Conservation (phyloP, 495 filamentous ascomycete genomes). For the Aspergillus carlsbadensis region DNA sequence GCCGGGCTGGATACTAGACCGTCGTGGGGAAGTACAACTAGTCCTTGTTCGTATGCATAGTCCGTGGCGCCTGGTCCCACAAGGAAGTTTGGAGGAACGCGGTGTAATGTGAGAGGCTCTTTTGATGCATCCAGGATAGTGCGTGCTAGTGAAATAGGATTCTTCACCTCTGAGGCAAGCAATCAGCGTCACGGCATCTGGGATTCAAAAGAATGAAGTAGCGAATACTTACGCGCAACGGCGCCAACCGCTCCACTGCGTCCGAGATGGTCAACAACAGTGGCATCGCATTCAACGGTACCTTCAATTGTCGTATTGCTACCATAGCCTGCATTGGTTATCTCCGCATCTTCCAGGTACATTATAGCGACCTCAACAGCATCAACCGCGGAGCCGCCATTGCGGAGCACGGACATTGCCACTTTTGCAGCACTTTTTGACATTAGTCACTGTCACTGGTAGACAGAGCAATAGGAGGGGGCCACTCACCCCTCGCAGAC, state of each 20-base stretch:
- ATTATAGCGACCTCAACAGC: slow-evolving; percentile 91
- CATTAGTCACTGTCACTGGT: slow-evolving; percentile 8
- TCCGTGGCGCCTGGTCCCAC: slow-evolving; percentile 79
- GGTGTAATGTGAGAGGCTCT: slow-evolving; percentile 69
- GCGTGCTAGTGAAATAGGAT: slow-evolving; percentile 86
- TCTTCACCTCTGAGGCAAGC: slow-evolving; percentile 69
- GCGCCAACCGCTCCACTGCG: slow-evolving; percentile 92
- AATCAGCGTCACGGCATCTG: slow-evolving; percentile 3
- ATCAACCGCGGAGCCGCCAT: slow-evolving; percentile 77
- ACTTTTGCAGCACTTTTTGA: slow-evolving; percentile 67
- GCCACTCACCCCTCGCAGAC: slow-evolving; percentile 80
- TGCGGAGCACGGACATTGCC: slow-evolving; percentile 74
- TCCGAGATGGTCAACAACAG: slow-evolving; percentile 84
- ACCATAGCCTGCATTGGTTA: slow-evolving; percentile 94
- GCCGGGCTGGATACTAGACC: slow-evolving; percentile 71
- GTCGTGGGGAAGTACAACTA: slow-evolving; percentile 69
- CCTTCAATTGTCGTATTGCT: slow-evolving; percentile 93
- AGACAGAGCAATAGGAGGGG: neutral
- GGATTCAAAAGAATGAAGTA: neutral
- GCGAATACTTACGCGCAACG: slow-evolving; percentile 66
- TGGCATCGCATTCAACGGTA: slow-evolving; percentile 89
- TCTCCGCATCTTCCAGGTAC: slow-evolving; percentile 85
- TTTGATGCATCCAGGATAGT: slow-evolving; percentile 74
- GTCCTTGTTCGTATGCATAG: slow-evolving; percentile 76
- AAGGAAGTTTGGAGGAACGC: slow-evolving; percentile 90